Evolutionary conservation across 371 early-diverging fungal genomes (phyloP), one percentile per base, ranked within the genome.

Genomic region (Haplosporangium sp.): DNA sequence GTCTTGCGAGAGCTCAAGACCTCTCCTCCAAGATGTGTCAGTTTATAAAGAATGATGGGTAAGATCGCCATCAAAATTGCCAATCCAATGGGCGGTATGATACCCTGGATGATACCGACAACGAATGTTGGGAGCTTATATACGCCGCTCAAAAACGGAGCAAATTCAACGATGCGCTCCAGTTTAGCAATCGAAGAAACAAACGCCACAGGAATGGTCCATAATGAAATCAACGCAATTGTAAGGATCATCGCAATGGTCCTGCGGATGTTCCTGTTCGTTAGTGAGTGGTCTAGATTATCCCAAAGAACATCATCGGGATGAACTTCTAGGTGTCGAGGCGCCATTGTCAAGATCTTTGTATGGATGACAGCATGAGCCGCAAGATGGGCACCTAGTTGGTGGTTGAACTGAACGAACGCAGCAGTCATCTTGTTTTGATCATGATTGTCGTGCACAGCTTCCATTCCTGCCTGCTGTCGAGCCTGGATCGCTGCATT

Each of bases 301-400:
- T 88, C 87, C 95, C 95, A 96, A 67, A 95, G 88, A 21, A 96
- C 84, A 72, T 96, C 95, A 14, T 85, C 84, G 0, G 93, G 90
- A 43, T 90, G 83, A 41, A 95, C 87, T 43, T 91, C 87, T 16
- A 89, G 80, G 53, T 87, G 83, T 5, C 91, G 87, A 43, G 90
- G 87, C 47, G 82, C 85, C 93, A 94, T 92, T 12, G 86, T 84
- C 65, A 89, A 71, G 16, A 92, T 90, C 41, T 79, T 82, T 53
- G 87, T 84, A 67, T 91, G 86, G 18, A 91, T 76, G 37, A 93
- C 83, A 0, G 90, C 81, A 63, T 93, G 91, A 9, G 88, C 87
- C 2, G 95, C 95, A 83, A 94, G 86, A 65, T 96, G 96, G 6
- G 95, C 92, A 20, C 92, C 90, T 3, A 91, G 81, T 62, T 93